Evolutionary conservation across 306 rosid species (phyloP).

Genomic region (Rosa rugosa): DNA sequence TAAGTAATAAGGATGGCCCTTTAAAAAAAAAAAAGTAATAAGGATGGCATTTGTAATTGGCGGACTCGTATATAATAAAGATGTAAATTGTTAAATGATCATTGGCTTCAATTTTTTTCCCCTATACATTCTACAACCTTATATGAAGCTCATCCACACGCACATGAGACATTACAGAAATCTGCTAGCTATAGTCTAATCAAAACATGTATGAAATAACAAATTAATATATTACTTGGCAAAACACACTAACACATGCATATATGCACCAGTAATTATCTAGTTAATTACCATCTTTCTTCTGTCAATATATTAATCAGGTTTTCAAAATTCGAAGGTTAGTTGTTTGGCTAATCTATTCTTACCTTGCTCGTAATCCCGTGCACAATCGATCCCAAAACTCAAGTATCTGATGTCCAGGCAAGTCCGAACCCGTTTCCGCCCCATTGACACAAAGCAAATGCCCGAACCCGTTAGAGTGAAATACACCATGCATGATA

Average conservation of each 20-base stretch:
- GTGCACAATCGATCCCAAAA: conserved; percentile 86
- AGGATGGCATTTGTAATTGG: no score
- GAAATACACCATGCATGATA: conserved; percentile 84
- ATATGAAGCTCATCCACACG: no score
- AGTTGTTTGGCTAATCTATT: not conserved
- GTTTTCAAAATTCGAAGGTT: not conserved
- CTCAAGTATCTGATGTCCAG: conserved; percentile 62
- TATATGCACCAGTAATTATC: not conserved
- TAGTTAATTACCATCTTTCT: not conserved
- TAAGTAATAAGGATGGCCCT: no score
- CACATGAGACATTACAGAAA: no score
- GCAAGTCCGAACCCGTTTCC: conserved; percentile 65
- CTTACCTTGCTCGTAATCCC: conserved; percentile 63
- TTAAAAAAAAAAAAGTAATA: no score
- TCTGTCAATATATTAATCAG: not conserved
- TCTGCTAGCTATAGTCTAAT: no score
- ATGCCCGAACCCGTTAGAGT: conserved; percentile 87
- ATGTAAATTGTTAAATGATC: no score
- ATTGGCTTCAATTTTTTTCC: no score
- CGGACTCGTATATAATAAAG: no score
- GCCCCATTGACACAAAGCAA: conserved; percentile 74
- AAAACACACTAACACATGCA: not conserved
- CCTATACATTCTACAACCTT: no score
- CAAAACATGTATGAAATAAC: no score
- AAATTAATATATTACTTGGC: no score